A percentile compares a stretch with the other conserved stretches of the same genome.
Evolutionary conservation across 352 stramenopile genomes (phyloP).

Genomic region (Peronospora farinosa): DNA sequence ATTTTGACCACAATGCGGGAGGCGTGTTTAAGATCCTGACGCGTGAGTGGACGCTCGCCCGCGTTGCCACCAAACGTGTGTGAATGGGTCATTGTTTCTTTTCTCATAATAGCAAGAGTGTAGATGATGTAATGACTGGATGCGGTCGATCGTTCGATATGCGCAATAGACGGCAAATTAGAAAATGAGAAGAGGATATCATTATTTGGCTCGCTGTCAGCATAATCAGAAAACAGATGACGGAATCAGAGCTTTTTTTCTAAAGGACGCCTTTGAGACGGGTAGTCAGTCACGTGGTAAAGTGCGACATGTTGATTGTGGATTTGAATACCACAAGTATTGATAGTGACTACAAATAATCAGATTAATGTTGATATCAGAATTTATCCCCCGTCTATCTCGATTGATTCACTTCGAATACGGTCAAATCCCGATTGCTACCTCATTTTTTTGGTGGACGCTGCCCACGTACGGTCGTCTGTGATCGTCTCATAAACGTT

Average conservation of each 20-base stretch:
- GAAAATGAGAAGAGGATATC: conserved; percentile 21
- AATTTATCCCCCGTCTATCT: conserved; percentile 1
- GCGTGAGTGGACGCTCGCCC: conserved; percentile 46
- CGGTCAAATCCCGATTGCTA: conserved; percentile 6
- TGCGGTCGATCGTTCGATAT: too few species aligned
- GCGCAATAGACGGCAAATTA: conserved; percentile 10
- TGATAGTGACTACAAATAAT: conserved; percentile 1
- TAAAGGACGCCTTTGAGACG: too few species aligned
- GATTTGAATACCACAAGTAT: not conserved
- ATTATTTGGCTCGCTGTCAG: conserved; percentile 6
- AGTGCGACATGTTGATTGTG: conserved; percentile 17
- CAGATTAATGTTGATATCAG: not conserved
- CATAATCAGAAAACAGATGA: conserved; percentile 4
- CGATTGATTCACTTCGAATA: conserved; percentile 17
- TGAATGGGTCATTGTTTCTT: conserved; percentile 49
- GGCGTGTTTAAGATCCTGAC: conserved; percentile 66
- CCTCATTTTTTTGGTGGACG: conserved; percentile 2
- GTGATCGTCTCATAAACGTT: too few species aligned
- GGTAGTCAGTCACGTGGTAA: too few species aligned
- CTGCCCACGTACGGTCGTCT: conserved; percentile 14
- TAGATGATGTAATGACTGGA: not conserved
- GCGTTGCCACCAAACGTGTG: conserved; percentile 34
- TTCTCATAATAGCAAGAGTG: conserved; percentile 28
- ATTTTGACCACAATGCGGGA: conserved; percentile 93
- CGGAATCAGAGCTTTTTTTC: not conserved